Percentiles rank a stretch among this genome's conserved stretches.
Conservation (phyloP, 2,329 filamentous ascomycete species). For the Aurifilum marmelostoma region DNA sequence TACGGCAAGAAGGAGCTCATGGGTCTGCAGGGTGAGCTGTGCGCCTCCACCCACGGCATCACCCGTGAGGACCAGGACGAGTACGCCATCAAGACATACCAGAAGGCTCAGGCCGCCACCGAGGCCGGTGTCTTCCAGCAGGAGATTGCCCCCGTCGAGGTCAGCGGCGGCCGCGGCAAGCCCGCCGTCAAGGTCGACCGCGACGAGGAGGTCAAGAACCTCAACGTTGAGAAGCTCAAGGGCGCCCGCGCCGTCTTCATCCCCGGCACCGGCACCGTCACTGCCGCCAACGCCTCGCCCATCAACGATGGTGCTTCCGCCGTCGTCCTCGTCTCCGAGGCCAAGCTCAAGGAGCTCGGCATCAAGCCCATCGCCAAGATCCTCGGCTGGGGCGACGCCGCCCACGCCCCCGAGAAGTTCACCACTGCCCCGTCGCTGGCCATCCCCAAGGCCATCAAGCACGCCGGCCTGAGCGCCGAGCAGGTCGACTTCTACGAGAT, state of each 20-base stretch:
- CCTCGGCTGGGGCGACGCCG: constrained; percentile 94
- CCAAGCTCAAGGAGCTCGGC: constrained; percentile 87
- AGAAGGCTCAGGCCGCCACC: constrained; percentile 86
- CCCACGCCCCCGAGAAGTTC: constrained; percentile 89
- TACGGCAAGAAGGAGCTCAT: constrained; percentile 94
- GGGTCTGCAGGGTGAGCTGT: constrained; percentile 92
- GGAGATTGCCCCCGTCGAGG: constrained; percentile 89
- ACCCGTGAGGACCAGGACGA: constrained; percentile 87
- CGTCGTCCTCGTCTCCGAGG: constrained; percentile 90
- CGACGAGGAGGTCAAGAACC: constrained; percentile 96
- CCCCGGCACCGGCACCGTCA: constrained; percentile 82
- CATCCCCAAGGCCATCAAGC: constrained; percentile 96
- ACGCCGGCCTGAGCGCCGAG: constrained; percentile 78
- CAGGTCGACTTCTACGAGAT: constrained; percentile 95
- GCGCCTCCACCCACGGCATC: constrained; percentile 80
- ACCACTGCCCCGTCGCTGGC: constrained; percentile 91
- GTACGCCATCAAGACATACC: constrained; percentile 93
- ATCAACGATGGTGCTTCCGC: constrained; percentile 94
- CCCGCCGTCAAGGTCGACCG: constrained; percentile 76
- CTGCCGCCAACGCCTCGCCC: constrained; percentile 93
- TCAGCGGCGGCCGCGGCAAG: constrained; percentile 89
- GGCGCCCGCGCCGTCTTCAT: constrained; percentile 84
- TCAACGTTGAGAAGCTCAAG: constrained; percentile 81
- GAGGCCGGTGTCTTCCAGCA: constrained; percentile 78
- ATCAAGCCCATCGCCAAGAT: constrained; percentile 96